Percentiles rank a stretch among this genome's conserved stretches.
These are phyloP conservation scores for Cutaneotrichosporon mucoides DNA, from an alignment of 1,284 basidiomycete genomes.

Conservation along the genomic window DNA sequence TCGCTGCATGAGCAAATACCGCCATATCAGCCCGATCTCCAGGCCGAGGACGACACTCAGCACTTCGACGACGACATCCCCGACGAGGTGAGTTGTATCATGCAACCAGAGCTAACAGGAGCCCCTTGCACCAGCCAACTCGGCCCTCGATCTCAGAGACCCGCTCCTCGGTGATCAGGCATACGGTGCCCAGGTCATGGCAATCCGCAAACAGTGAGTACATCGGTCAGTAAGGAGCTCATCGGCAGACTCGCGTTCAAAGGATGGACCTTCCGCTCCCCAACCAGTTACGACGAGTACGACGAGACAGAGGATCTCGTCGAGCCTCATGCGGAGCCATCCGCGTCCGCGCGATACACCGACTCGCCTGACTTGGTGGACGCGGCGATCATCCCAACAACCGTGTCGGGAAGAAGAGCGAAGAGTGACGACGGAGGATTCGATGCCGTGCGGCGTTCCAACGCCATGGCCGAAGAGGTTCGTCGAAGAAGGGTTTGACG, in stretches of 20 bases:
- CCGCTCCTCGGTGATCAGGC: conserved; percentile 77
- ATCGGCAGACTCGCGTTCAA: conserved; percentile 38
- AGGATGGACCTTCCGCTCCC: conserved; percentile 39
- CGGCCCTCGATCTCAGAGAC: conserved; percentile 76
- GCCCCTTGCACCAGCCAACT: conserved; percentile 84
- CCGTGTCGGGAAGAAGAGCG: no score
- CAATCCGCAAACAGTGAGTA: conserved; percentile 72
- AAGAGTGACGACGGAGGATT: not conserved
- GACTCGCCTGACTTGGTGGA: not conserved
- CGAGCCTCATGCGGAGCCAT: not conserved
- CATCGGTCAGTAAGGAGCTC: not conserved
- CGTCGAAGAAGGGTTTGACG: not conserved
- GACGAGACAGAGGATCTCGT: not conserved
- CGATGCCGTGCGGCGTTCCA: not conserved
- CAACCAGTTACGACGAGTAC: not conserved
- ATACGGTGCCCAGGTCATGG: conserved; percentile 78
- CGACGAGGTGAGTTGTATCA: conserved; percentile 52
- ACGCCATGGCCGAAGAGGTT: not conserved
- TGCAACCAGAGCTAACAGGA: conserved; percentile 13
- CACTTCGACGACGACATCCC: conserved; percentile 94
- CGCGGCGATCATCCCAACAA: not conserved
- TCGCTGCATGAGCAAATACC: conserved; percentile 71
- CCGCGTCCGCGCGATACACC: not conserved
- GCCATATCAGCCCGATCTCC: conserved; percentile 81
- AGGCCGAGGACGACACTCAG: conserved; percentile 71